A percentile compares a stretch with the other conserved stretches of the same genome.
phyloP scores from a whole-genome alignment of 116 monocot genomes.

The Iris pallida region DNA sequence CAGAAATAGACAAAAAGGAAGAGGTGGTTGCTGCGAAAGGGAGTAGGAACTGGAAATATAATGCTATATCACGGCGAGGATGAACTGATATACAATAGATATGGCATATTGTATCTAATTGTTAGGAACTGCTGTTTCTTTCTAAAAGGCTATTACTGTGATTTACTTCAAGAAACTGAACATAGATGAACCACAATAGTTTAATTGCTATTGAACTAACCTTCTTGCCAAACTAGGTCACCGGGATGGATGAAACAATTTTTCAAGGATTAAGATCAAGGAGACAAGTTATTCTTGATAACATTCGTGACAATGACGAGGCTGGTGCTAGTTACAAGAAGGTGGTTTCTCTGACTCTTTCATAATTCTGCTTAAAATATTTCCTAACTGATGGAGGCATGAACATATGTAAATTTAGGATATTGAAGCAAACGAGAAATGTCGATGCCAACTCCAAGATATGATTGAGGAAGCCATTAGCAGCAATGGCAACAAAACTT shows the following conservation, averaged over 20 bases:
- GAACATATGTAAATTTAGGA: constrained; percentile 39
- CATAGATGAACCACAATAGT: too few species aligned
- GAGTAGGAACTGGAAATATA: too few species aligned
- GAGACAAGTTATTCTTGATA: constrained; percentile 93
- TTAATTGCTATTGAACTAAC: neutral
- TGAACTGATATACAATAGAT: too few species aligned
- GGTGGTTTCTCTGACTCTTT: constrained; percentile 30
- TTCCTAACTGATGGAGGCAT: neutral
- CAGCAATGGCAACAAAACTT: constrained; percentile 84
- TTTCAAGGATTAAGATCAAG: constrained; percentile 59
- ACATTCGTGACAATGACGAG: constrained; percentile 97
- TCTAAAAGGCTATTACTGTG: too few species aligned
- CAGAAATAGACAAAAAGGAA: too few species aligned
- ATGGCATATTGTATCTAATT: too few species aligned
- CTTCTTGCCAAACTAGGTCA: constrained; percentile 12
- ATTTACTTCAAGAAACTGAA: too few species aligned
- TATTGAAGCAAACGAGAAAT: constrained; percentile 81
- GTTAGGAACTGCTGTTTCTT: too few species aligned
- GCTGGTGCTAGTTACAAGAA: constrained; percentile 80
- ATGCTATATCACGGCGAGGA: too few species aligned
- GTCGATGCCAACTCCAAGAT: constrained; percentile 60
- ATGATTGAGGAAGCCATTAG: constrained; percentile 95
- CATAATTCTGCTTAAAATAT: neutral
- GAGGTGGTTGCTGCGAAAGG: too few species aligned
- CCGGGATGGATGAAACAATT: constrained; percentile 55